Percentiles rank a stretch among this genome's conserved stretches.
These are phyloP conservation scores for Peronospora destructor DNA, from an alignment of 352 stramenopile genomes.

Conservation along the genomic window DNA sequence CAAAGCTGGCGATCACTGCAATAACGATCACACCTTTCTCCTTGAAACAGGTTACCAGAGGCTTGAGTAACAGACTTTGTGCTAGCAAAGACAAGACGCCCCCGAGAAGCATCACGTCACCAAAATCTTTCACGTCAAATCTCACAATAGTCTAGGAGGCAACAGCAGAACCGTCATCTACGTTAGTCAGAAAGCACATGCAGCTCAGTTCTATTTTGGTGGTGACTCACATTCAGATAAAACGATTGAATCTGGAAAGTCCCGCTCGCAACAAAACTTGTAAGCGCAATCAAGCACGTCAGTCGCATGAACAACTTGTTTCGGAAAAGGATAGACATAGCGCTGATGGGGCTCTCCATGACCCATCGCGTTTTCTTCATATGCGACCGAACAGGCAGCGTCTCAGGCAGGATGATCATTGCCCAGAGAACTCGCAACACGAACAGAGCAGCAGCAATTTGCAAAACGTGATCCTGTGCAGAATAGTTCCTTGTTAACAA, in stretches of 20 bases:
- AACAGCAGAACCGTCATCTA: background rate
- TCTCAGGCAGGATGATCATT: slow-evolving; percentile 51
- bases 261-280: slow-evolving; percentile 51
- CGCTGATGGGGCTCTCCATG: slow-evolving; percentile 49
- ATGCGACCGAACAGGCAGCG: slow-evolving; percentile 30
- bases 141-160: slow-evolving; percentile 46
- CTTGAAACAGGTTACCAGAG: slow-evolving; percentile 52
- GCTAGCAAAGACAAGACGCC: slow-evolving; percentile 49
- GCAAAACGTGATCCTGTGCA: slow-evolving; percentile 40
- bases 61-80: slow-evolving; percentile 53
- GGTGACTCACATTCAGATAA: slow-evolving; percentile 56
- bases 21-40: slow-evolving; percentile 72
- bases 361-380: slow-evolving; percentile 23
- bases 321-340: slow-evolving; percentile 61
- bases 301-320: slow-evolving; percentile 58
- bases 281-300: slow-evolving; percentile 59
- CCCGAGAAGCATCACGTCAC: slow-evolving; percentile 52
- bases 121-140: slow-evolving; percentile 65
- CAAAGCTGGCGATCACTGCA: slow-evolving; percentile 37
- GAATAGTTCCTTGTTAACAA: slow-evolving; percentile 1
- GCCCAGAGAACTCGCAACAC: slow-evolving; percentile 45
- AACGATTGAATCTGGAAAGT: slow-evolving; percentile 65
- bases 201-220: background rate
- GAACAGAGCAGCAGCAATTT: slow-evolving; percentile 43
- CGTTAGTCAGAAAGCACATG: background rate